phyloP scores from a whole-genome alignment of 1,284 basidiomycete species.

The Irpex rosettiformis region DNA sequence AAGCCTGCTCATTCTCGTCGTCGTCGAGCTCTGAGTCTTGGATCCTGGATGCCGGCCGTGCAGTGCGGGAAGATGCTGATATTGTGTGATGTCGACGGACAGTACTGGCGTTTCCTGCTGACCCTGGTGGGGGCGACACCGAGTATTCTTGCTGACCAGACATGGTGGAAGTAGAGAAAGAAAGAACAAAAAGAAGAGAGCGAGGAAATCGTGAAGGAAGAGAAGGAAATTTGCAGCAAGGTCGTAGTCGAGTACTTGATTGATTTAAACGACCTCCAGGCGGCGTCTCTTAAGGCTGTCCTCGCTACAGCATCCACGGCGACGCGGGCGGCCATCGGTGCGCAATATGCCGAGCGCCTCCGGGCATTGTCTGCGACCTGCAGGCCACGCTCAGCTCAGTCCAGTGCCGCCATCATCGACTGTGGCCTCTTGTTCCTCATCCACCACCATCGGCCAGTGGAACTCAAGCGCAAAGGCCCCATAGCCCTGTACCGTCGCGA shows the following conservation, averaged over 20 bases:
- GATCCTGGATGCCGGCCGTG: constrained; percentile 56
- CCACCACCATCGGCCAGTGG: background rate
- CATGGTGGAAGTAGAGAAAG: constrained; percentile 22
- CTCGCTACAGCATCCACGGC: background rate
- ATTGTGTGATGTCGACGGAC: constrained; percentile 81
- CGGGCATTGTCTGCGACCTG: background rate
- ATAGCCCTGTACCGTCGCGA: background rate
- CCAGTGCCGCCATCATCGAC: background rate
- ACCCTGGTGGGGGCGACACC: constrained; percentile 32
- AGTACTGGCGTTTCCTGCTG: constrained; percentile 20
- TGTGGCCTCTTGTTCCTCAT: background rate
- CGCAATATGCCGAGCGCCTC: no score
- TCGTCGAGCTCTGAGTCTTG: constrained; percentile 60
- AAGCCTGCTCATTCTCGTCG: constrained; percentile 54
- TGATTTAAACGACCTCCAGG: constrained; percentile 2
- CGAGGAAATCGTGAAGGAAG: constrained; percentile 10
- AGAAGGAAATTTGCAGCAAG: constrained; percentile 7
- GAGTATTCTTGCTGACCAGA: constrained; percentile 31
- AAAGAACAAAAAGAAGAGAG: constrained; percentile 15
- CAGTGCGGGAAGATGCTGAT: constrained; percentile 66
- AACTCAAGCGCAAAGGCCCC: background rate
- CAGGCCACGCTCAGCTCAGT: background rate
- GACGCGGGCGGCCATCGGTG: background rate
- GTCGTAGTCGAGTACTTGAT: constrained; percentile 1
- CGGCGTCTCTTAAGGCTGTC: background rate